A percentile compares a stretch with the other conserved stretches of the same genome.
Conservation (phyloP, 164 flowering plant genomes). For the Cinnamomum micranthum region DNA sequence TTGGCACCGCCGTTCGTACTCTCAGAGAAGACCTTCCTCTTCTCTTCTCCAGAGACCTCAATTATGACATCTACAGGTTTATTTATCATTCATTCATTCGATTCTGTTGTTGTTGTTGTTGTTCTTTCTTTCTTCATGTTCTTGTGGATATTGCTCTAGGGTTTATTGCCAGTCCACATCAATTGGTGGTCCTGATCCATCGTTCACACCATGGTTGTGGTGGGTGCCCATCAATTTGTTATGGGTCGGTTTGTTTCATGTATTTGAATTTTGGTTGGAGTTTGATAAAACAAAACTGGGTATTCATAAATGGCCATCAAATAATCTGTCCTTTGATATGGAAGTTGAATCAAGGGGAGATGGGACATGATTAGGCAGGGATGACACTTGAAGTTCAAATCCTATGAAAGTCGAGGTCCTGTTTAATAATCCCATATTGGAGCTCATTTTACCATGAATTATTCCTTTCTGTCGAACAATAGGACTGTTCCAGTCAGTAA, state of each 20-base stretch:
- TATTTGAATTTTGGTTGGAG: background rate
- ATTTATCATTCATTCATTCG: background rate
- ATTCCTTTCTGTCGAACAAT: too few relatives aligned
- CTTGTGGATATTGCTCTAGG: too few relatives aligned
- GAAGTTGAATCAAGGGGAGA: too few relatives aligned
- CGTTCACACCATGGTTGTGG: background rate
- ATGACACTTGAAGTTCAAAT: too few relatives aligned
- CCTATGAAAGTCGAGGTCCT: too few relatives aligned
- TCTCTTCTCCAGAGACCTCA: conserved; percentile 75
- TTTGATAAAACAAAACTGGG: background rate
- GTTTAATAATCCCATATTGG: too few relatives aligned
- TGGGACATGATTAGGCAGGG: too few relatives aligned
- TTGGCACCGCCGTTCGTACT: conserved; percentile 83
- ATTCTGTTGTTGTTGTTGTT: background rate
- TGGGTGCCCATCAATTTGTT: background rate
- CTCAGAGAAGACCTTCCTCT: conserved; percentile 86
- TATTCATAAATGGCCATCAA: too few relatives aligned
- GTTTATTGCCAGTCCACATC: background rate
- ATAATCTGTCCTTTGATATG: too few relatives aligned
- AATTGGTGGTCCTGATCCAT: background rate
- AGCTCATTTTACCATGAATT: too few relatives aligned
- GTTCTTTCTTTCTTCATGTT: background rate
- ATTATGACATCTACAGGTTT: conserved; percentile 81
- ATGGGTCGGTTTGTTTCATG: background rate
- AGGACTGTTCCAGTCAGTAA: too few relatives aligned